Conservation (phyloP, 1,284 basidiomycete genomes). For the Ganoderma multipileum region DNA sequence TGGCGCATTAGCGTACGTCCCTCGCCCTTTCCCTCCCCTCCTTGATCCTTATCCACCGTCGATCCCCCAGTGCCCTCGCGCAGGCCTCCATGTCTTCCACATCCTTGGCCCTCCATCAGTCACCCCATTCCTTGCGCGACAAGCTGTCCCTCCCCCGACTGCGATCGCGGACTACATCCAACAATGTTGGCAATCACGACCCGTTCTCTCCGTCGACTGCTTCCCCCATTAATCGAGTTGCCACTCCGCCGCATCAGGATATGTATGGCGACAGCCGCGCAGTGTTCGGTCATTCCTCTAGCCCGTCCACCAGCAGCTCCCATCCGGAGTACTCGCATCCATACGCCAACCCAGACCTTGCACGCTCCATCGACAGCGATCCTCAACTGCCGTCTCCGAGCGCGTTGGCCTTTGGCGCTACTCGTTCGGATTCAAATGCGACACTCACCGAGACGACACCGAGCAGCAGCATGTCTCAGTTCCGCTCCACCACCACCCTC, state of each 20-base stretch:
- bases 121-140: constrained; percentile 45
- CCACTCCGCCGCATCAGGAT: constrained; percentile 34
- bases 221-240: constrained; percentile 36
- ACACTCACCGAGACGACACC: constrained; percentile 60
- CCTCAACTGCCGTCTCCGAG: constrained; percentile 42
- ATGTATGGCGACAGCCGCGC: constrained; percentile 33
- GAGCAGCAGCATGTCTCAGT: constrained; percentile 45
- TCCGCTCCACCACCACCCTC: constrained; percentile 48
- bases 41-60: constrained; percentile 5
- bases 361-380: constrained; percentile 42
- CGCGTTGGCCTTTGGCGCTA: constrained; percentile 32
- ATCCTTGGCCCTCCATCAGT: constrained; percentile 45
- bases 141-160: constrained; percentile 44
- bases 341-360: constrained; percentile 77
- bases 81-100: constrained; percentile 66
- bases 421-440: constrained; percentile 55
- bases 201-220: constrained; percentile 29
- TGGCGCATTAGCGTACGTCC: constrained; percentile 63
- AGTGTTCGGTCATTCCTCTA: constrained; percentile 31
- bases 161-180: constrained; percentile 42
- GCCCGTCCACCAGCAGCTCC: constrained; percentile 30
- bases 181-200: constrained; percentile 28
- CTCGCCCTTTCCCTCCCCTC: constrained; percentile 5
- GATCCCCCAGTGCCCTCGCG: constrained; percentile 49
- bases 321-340: constrained; percentile 56